phyloP scores from a whole-genome alignment of 805 yeast species.

The Phaffomyces thermotolerans region DNA sequence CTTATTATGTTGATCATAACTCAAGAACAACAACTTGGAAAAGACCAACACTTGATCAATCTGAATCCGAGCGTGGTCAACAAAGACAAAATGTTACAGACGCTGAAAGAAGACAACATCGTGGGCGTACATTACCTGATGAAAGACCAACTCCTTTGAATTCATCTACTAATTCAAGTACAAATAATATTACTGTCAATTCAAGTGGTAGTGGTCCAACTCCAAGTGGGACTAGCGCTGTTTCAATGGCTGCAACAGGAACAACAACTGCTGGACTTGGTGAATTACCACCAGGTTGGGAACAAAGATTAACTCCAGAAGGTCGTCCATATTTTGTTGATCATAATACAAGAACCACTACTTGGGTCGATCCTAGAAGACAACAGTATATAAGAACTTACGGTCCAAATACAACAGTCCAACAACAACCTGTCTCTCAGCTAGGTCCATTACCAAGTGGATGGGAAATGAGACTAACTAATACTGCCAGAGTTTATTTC shows the following conservation, averaged over 20 bases:
- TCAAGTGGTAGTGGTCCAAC: constrained; percentile 39
- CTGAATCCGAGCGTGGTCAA: constrained; percentile 55
- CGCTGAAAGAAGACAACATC: constrained; percentile 84
- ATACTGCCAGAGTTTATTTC: constrained; percentile 96
- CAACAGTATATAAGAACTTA: constrained; percentile 96
- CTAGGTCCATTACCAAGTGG: constrained; percentile 97
- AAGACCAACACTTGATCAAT: constrained; percentile 80
- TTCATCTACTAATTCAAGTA: constrained; percentile 11
- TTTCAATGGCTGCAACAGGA: constrained; percentile 61
- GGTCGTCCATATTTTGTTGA: constrained; percentile 98
- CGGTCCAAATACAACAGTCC: constrained; percentile 85
- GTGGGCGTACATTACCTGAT: constrained; percentile 84
- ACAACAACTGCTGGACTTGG: constrained; percentile 95
- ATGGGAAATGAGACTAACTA: constrained; percentile 99
- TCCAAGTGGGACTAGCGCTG: constrained; percentile 48
- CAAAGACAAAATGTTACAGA: constrained; percentile 68
- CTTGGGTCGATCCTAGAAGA: constrained; percentile 99
- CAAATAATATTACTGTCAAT: constrained; percentile 37
- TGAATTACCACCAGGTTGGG: constrained; percentile 98
- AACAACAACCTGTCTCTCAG: constrained; percentile 96
- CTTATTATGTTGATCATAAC: constrained; percentile 96
- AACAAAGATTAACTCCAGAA: constrained; percentile 94
- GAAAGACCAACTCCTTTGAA: constrained; percentile 29
- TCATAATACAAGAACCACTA: constrained; percentile 98
- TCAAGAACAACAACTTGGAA: constrained; percentile 99